phyloP scores from a whole-genome alignment of 805 yeast species.

The Ogataea glucozyma region DNA sequence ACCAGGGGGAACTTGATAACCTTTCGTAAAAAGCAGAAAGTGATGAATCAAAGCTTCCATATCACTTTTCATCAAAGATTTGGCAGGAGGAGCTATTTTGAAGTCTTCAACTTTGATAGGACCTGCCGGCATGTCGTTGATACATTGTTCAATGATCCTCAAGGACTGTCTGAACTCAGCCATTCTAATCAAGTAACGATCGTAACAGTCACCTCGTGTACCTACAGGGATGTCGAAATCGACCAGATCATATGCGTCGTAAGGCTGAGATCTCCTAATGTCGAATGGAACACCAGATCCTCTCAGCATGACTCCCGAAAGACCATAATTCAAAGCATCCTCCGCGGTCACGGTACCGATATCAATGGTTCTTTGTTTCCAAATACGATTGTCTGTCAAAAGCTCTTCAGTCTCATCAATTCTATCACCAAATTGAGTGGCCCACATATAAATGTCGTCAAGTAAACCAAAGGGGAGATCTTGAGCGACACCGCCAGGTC shows the following conservation, averaged over 20 bases:
- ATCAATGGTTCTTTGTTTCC: slow-evolving; percentile 84
- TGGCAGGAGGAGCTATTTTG: slow-evolving; percentile 81
- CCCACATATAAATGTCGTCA: slow-evolving; percentile 95
- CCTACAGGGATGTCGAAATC: slow-evolving; percentile 90
- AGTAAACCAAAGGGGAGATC: slow-evolving; percentile 83
- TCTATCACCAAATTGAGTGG: slow-evolving; percentile 92
- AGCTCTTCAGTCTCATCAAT: slow-evolving; percentile 88
- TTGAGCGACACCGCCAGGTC: slow-evolving; percentile 92
- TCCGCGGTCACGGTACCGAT: slow-evolving; percentile 83
- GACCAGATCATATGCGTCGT: slow-evolving; percentile 83
- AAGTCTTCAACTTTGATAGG: slow-evolving; percentile 89
- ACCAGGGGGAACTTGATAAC: slow-evolving; percentile 85
- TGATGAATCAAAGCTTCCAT: slow-evolving; percentile 93
- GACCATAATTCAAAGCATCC: slow-evolving; percentile 78
- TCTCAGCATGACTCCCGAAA: slow-evolving; percentile 87
- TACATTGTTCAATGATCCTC: slow-evolving; percentile 86
- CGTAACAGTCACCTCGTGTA: slow-evolving; percentile 86
- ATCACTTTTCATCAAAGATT: slow-evolving; percentile 81
- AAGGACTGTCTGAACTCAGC: slow-evolving; percentile 89
- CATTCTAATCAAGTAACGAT: slow-evolving; percentile 86
- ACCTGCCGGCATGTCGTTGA: slow-evolving; percentile 89
- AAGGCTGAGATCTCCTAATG: slow-evolving; percentile 82
- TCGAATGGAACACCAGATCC: slow-evolving; percentile 90
- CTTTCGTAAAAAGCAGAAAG: slow-evolving; percentile 84
- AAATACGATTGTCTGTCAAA: slow-evolving; percentile 86